Conservation (phyloP, 2,329 filamentous ascomycete species). For the Rhynchosporium graminicola region DNA sequence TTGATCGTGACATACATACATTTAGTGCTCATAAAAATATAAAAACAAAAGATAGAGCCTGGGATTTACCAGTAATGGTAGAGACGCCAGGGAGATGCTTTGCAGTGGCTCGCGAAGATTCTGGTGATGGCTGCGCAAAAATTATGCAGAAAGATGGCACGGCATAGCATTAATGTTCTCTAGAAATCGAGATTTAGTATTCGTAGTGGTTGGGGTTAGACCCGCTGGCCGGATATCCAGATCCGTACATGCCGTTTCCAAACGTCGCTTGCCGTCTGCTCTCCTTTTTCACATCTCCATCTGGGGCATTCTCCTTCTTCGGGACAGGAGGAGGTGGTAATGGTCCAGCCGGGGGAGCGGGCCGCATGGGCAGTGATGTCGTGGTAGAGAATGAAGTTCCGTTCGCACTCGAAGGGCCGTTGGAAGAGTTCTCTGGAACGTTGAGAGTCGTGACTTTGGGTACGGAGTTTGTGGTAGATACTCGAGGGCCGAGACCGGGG, state of each 20-base stretch:
- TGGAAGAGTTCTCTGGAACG: slow-evolving; percentile 42
- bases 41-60: slow-evolving; percentile 7
- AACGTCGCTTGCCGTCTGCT: slow-evolving; percentile 56
- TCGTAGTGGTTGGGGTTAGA: slow-evolving; percentile 21
- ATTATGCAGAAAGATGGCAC: slow-evolving; percentile 3
- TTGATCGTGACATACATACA: slow-evolving; percentile 18
- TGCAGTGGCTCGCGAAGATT: slow-evolving; percentile 20
- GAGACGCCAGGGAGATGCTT: slow-evolving; percentile 30
- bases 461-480: slow-evolving; percentile 54
- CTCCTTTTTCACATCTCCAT: slow-evolving; percentile 49
- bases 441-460: slow-evolving; percentile 48
- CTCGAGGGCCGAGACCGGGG: slow-evolving; percentile 52
- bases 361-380: slow-evolving; percentile 61
- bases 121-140: slow-evolving; percentile 10
- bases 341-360: slow-evolving; percentile 57
- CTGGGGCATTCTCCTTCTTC: slow-evolving; percentile 50
- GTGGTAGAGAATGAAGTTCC: slow-evolving; percentile 50
- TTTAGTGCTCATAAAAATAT: neutral
- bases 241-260: slow-evolving; percentile 42
- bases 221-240: slow-evolving; percentile 30
- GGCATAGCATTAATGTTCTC: neutral
- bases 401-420: slow-evolving; percentile 47
- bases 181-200: slow-evolving; percentile 21
- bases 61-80: neutral
- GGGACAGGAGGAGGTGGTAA: slow-evolving; percentile 56